phyloP scores from a whole-genome alignment of 2,329 filamentous ascomycete genomes.

The Coniochaeta ligniaria region DNA sequence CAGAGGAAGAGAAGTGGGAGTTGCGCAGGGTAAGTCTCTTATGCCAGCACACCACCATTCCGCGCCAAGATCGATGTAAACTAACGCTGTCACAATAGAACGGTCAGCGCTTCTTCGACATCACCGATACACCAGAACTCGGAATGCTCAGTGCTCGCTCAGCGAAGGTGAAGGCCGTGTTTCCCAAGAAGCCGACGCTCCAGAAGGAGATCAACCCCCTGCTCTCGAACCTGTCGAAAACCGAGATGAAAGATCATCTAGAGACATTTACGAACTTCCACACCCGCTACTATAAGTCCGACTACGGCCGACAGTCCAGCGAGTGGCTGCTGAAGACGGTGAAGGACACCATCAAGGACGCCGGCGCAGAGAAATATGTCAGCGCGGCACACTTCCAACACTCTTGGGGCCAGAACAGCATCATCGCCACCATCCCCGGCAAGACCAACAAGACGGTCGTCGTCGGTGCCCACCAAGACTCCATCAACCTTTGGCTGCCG shows the following conservation, averaged over 20 bases:
- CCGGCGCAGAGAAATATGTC: constrained; percentile 62
- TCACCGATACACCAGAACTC: constrained; percentile 67
- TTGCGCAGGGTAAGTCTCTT: constrained; percentile 61
- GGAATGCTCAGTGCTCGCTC: constrained; percentile 36
- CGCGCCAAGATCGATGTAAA: constrained; percentile 1
- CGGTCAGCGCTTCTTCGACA: constrained; percentile 88
- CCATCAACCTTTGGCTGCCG: constrained; percentile 86
- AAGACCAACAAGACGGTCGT: constrained; percentile 78
- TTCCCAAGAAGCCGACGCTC: constrained; percentile 32
- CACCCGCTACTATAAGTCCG: constrained; percentile 72
- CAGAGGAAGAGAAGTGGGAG: constrained; percentile 92
- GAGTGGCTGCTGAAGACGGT: constrained; percentile 79
- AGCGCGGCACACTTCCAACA: constrained; percentile 70
- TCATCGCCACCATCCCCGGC: constrained; percentile 88
- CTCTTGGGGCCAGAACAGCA: constrained; percentile 80
- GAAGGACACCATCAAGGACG: constrained; percentile 59
- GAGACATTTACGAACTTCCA: constrained; percentile 73
- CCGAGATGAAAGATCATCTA: constrained; percentile 70
- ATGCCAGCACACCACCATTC: neutral
- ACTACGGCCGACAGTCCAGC: constrained; percentile 75
- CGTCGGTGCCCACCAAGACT: constrained; percentile 89
- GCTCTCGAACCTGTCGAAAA: constrained; percentile 62
- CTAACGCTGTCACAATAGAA: constrained; percentile 42
- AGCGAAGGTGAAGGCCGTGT: constrained; percentile 41
- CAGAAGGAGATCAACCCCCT: constrained; percentile 62